Percentiles rank a stretch among this genome's conserved stretches.
These are phyloP conservation scores for Inonotus obliquus DNA, from an alignment of 1,284 basidiomycete species.

Conservation along the genomic window DNA sequence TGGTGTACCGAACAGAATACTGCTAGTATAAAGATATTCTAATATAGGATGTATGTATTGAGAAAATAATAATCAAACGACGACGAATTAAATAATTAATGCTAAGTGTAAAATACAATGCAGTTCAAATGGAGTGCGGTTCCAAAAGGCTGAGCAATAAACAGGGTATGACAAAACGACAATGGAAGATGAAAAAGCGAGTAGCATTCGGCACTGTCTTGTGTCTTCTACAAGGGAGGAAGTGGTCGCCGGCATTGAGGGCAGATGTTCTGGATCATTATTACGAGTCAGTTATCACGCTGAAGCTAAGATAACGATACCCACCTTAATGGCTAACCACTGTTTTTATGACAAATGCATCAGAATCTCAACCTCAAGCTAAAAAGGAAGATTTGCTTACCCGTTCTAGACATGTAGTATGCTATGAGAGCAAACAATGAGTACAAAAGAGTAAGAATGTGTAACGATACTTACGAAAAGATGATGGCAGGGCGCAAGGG, in stretches of 20 bases:
- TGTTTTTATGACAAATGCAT: conserved; percentile 27
- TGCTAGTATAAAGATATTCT: no score
- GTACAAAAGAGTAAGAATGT: conserved; percentile 4
- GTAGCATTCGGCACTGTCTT: background rate
- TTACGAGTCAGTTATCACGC: conserved; percentile 2
- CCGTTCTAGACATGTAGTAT: conserved; percentile 79
- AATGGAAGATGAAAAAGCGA: background rate
- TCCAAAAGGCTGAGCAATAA: background rate
- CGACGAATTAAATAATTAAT: no score
- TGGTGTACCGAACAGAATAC: no score
- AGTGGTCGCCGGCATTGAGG: conserved; percentile 81
- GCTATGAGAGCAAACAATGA: conserved; percentile 36
- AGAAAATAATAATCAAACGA: background rate
- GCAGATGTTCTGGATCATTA: conserved; percentile 69
- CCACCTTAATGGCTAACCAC: conserved; percentile 88
- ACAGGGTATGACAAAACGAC: background rate
- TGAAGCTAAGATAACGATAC: background rate
- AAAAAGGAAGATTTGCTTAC: conserved; percentile 32
- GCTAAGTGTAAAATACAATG: background rate
- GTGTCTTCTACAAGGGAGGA: conserved; percentile 56
- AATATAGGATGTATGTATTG: no score
- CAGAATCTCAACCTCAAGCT: conserved; percentile 17
- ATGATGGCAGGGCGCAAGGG: conserved; percentile 86
- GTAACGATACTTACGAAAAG: conserved; percentile 60
- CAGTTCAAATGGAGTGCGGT: background rate